Base-by-base conservation (phyloP, 1,284 basidiomycete species). In the Moniliella sp. region DNA sequence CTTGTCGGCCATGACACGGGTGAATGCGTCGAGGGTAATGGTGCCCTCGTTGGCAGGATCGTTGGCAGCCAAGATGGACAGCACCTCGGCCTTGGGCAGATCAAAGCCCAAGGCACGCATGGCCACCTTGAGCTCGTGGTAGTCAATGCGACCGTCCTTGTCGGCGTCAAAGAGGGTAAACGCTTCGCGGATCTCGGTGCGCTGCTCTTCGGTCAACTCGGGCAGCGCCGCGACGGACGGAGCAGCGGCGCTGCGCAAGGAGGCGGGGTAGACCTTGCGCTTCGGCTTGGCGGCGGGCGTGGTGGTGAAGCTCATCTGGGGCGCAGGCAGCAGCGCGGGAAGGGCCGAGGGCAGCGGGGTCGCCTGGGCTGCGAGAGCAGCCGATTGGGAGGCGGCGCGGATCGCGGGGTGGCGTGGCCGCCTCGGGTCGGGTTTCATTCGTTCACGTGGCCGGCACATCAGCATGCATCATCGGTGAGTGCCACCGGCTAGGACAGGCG, bases 91-190 rank as follows among this genome's bases (percentile, higher is more conserved):
- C 66, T 97, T 99, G 67, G 94, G 93, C 61, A 93, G 64, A 61
- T 94, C 91, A 57, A 97, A 97, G 0, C 91, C 91, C 28, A 99
- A 66, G 3, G 91, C 91, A 29, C 91, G 72, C 80, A 99, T 84
- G 27, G 88, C 84, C 45, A 99, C 91, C 62, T 94, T 94, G 50
- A 97, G 71, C 63, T 99, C 91, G 64, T 97, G 88, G 64, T 94
- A 97, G 40, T 57, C 57, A 29, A 61, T 49, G 9, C 57, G 75
- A n/a, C 83, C 82, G 56, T 97, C 88, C 67, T 93, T 93, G 69
- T 97, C 88, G 18, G 83, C 82, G 65, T 97, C 91, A 58, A 99
- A 99, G 35, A 97, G 74, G 62, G 94, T 86, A 57, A 99, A 99
- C 0, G 91, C 91, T 59, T 99, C 91, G 60, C 84, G 84, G 48